Conservation (phyloP, 2,329 filamentous ascomycete genomes). For the Paramyrothecium roridum region DNA sequence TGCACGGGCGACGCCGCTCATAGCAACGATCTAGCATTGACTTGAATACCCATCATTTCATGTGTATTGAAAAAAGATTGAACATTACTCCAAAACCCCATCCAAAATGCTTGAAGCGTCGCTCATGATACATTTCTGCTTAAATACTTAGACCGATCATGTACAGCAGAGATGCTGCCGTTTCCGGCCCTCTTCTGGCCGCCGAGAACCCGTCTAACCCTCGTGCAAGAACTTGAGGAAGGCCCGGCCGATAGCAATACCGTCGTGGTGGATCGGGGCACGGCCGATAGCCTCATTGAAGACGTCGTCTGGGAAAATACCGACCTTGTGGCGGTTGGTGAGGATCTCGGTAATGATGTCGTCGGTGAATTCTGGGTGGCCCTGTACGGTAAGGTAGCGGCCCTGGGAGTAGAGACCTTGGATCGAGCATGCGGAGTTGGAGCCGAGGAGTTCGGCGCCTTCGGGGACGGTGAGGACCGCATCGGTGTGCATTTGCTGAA, state of each 20-base stretch:
- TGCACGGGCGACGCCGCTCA: too few species aligned
- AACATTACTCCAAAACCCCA: too few species aligned
- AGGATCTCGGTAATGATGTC: slow-evolving; percentile 35
- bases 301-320: slow-evolving; percentile 67
- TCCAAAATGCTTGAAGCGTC: too few species aligned
- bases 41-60: too few species aligned
- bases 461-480: slow-evolving; percentile 36
- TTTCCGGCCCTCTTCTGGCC: background rate
- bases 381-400: slow-evolving; percentile 39
- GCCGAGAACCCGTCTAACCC: slow-evolving; percentile 15
- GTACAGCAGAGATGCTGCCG: too few species aligned
- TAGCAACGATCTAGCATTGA: too few species aligned
- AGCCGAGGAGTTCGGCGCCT: slow-evolving; percentile 35
- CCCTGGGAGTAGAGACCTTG: slow-evolving; percentile 39
- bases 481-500: slow-evolving; percentile 48
- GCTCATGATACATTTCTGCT: background rate
- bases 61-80: too few species aligned
- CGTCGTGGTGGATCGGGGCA: slow-evolving; percentile 70
- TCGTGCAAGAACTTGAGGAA: slow-evolving; percentile 77
- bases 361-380: slow-evolving; percentile 43
- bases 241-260: slow-evolving; percentile 67
- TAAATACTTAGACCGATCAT: background rate
- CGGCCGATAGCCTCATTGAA: slow-evolving; percentile 67
- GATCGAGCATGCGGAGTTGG: slow-evolving; percentile 35
- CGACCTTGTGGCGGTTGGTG: slow-evolving; percentile 55